Evolutionary conservation across 495 filamentous ascomycete species (phyloP), one percentile per base, ranked within the genome.

Genomic region (Hypoxylon subgilvum): DNA sequence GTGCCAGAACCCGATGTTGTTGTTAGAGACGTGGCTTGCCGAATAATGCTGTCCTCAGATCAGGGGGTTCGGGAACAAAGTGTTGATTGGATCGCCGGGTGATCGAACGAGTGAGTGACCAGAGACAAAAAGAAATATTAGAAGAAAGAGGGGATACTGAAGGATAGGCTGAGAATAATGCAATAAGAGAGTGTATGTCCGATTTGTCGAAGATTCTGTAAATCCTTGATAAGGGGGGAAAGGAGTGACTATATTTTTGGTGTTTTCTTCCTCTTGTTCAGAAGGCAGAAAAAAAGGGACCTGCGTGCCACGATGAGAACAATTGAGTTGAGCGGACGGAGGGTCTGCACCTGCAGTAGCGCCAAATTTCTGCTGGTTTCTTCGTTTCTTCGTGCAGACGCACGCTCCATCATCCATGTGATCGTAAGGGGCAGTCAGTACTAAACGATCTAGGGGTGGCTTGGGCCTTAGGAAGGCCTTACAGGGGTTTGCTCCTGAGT

Each of bases 41-140:
- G 61, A 45, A 61, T 55, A 59, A 64, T 64, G 61, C 62, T 65
- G 43, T 63, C 59, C 59, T 69, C 59, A 55, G 66, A 69, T 69
- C 66, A 67, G 63, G 63, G 61, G 66, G 27, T 39, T 39, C 36
- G 38, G 32, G 54, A 52, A n/a, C n/a, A 45, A 52, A 49, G 46
- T 49, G 18, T 50, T 65, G 61, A 64, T 60, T 65, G 56, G 57
- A 47, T 51, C 41, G 42, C 39, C 19, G 13, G 28, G 59, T n/a
- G n/a, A n/a, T n/a, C n/a, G 52, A 65, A 49, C 42, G 60, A 70
- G 61, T 50, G 65, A 67, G 58, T 52, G 66, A 68, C 66, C 60
- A 25, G 52, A 59, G 51, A 61, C 9, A 42, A 39, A 35, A 52
- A 39, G 7, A 30, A 23, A 32, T 23, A 13, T 13, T 21, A 2